phyloP scores from a whole-genome alignment of 2,329 filamentous ascomycete genomes.

The Aspergillus spinulosporus region DNA sequence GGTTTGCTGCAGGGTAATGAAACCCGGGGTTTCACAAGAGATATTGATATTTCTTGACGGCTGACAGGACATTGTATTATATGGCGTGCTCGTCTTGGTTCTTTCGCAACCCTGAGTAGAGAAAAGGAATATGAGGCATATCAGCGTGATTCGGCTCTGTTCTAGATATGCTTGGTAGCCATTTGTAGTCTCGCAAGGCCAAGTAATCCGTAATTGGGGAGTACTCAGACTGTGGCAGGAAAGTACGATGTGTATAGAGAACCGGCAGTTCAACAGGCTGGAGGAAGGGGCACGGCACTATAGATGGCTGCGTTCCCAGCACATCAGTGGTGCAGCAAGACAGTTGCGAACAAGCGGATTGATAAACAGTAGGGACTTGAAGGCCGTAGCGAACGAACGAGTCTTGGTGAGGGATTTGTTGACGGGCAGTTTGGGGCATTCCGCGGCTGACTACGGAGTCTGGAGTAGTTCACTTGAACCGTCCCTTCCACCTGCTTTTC shows the following conservation, averaged over 20 bases:
- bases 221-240: not conserved
- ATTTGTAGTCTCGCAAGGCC: not conserved
- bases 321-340: not conserved
- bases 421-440: slow-evolving; percentile 12
- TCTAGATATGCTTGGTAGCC: not conserved
- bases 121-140: not conserved
- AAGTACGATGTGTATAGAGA: not conserved
- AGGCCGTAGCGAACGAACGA: not conserved
- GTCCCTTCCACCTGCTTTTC: not conserved
- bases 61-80: not conserved
- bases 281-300: not conserved
- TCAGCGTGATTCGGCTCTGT: not conserved
- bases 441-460: slow-evolving; percentile 16
- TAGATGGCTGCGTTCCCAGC: not conserved
- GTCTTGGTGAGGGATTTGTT: slow-evolving; percentile 12
- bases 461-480: not conserved
- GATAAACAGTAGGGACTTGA: not conserved
- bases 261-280: not conserved
- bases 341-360: not conserved
- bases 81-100: not conserved
- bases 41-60: not conserved
- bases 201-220: not conserved
- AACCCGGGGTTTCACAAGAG: not conserved
- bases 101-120: not conserved
- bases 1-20: not conserved